phyloP scores from a whole-genome alignment of 129 eudicot species.

The Saposhnikovia divaricata region DNA sequence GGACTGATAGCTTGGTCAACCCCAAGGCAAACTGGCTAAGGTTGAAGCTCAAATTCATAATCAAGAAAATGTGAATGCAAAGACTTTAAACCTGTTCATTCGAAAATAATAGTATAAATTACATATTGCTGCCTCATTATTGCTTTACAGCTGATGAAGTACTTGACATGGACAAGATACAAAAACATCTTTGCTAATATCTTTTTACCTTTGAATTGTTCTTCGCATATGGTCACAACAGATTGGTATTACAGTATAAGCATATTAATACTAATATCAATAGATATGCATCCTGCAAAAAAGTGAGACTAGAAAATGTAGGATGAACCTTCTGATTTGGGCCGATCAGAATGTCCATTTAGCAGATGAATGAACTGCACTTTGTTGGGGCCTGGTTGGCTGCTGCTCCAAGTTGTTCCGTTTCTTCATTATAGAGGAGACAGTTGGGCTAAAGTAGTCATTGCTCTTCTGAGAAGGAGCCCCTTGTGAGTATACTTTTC shows the following conservation, averaged over 20 bases:
- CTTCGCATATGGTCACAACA: slow-evolving; percentile 1
- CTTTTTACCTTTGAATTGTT: neutral
- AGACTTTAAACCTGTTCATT: neutral
- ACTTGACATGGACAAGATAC: neutral
- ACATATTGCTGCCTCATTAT: neutral
- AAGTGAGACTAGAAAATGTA: neutral
- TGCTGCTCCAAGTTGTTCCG: slow-evolving; percentile 52
- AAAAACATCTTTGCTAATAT: neutral
- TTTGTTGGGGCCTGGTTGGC: slow-evolving; percentile 44
- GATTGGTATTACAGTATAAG: slow-evolving; percentile 28
- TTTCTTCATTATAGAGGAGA: slow-evolving; percentile 89
- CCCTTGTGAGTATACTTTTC: slow-evolving; percentile 81
- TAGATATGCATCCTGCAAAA: neutral
- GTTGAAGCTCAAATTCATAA: neutral
- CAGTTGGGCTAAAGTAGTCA: slow-evolving; percentile 85
- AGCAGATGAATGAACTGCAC: slow-evolving; percentile 63
- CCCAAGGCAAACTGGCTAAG: neutral
- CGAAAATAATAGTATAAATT: neutral
- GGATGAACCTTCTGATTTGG: slow-evolving; percentile 2
- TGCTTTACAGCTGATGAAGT: neutral
- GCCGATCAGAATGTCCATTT: slow-evolving; percentile 60
- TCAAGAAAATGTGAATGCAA: neutral
- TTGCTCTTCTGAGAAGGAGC: slow-evolving; percentile 73
- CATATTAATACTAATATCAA: slow-evolving; percentile 12
- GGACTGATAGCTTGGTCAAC: neutral